Conservation (phyloP, 176 grass and related monocot species). For the Triticum monococcum region DNA sequence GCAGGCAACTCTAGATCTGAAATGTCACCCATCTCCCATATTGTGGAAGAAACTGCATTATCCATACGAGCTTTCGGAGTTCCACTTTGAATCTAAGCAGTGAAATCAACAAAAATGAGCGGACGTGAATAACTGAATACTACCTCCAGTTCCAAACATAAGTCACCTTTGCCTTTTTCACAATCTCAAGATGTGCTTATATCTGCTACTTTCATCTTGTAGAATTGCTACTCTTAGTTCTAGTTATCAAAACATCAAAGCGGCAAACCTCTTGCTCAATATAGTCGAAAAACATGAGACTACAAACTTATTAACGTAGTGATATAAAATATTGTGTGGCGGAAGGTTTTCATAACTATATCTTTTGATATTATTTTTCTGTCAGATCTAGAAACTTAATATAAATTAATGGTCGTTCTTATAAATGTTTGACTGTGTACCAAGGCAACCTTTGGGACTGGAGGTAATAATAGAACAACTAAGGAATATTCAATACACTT, state of each 20-base stretch:
- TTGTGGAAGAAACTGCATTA: constrained; percentile 40
- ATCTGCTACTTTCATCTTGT: neutral
- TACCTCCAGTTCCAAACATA: neutral
- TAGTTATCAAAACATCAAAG: neutral
- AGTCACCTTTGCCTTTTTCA: neutral
- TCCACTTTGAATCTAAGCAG: constrained; percentile 56
- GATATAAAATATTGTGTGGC: neutral
- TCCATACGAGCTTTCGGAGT: constrained; percentile 36
- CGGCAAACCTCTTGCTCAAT: constrained; percentile 1
- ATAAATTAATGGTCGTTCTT: neutral
- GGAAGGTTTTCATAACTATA: constrained; percentile 14
- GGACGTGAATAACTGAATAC: constrained; percentile 12
- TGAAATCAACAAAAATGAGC: constrained; percentile 30
- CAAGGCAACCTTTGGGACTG: neutral
- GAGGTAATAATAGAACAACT: constrained; percentile 7
- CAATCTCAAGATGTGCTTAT: neutral
- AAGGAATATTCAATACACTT: constrained; percentile 28
- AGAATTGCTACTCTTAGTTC: neutral
- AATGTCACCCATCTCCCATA: constrained; percentile 42
- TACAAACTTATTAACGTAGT: neutral
- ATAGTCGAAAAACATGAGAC: constrained; percentile 3
- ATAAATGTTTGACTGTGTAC: neutral
- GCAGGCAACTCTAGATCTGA: constrained; percentile 68
- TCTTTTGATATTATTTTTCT: neutral
- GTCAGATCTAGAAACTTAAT: neutral